phyloP scores from a whole-genome alignment of 129 eudicot species.

The Glebionis coronaria region DNA sequence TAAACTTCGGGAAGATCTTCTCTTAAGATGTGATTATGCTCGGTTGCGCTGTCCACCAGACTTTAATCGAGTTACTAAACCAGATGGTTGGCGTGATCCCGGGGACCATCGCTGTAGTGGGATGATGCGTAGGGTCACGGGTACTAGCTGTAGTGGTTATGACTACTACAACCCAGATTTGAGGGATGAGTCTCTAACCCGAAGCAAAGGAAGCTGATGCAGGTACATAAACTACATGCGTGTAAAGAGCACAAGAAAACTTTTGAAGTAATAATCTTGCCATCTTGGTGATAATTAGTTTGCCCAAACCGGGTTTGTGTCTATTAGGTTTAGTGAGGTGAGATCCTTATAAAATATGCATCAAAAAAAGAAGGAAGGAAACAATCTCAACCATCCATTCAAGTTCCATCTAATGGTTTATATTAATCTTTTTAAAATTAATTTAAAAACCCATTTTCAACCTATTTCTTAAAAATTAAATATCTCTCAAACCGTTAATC shows the following conservation, averaged over 20 bases:
- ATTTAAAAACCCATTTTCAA: too few relatives aligned
- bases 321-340: too few relatives aligned
- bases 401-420: too few relatives aligned
- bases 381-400: too few relatives aligned
- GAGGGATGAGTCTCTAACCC: background rate
- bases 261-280: too few relatives aligned
- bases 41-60: background rate
- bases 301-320: too few relatives aligned
- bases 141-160: constrained; percentile 4
- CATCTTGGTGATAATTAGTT: too few relatives aligned
- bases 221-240: background rate
- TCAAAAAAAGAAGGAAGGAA: too few relatives aligned
- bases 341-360: too few relatives aligned
- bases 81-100: constrained; percentile 1
- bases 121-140: background rate
- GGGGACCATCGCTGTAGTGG: background rate
- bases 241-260: background rate
- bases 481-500: too few relatives aligned
- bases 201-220: background rate
- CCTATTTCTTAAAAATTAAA: too few relatives aligned
- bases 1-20: background rate
- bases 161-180: background rate
- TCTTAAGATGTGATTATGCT: background rate
- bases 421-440: too few relatives aligned
- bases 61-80: background rate